Evolutionary conservation across 202 grass and related monocot genomes (phyloP), one percentile per base, ranked within the genome.

Genomic region (Setaria italica): DNA sequence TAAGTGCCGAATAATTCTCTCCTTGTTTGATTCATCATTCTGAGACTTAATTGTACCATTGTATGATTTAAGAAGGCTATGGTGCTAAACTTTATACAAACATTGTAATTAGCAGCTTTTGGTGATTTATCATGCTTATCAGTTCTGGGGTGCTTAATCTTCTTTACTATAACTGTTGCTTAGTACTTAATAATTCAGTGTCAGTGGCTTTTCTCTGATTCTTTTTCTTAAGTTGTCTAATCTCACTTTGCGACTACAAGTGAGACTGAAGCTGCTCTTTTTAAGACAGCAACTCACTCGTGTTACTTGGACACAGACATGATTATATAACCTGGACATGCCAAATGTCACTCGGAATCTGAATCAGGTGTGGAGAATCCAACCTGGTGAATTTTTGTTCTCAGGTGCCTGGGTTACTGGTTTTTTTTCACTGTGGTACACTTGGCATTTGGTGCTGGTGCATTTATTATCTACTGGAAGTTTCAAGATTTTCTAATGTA

Each of bases 1-100:
- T 53, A 76, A 55, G 16, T 41, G 71, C 56, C 47, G 4, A 41
- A 78, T 63, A 7, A 21, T 85, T 79, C 48, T 89, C 21, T 50
- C 16, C 4, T 82, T 19, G 3, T n/a, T 48, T 72, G 17, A 70
- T 50, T 81, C 11, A 53, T 75, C 51, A 15, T 48, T 62, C 13
- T 57, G 55, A 57, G 7, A 37, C 14, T 80, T 58, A 76, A 41
- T 41, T 57, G 41, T 63, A 46, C 47, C 20, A 13, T 41, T 42
- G 63, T 68, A n/a, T 58, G 13, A 41, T 55, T 39, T 7, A 75
- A n/a, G 16, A 51, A 39, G 48, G 11, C 3, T 6, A 19, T 39
- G 20, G 19, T 76, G 4, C 49, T 76, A 57, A 57, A 76, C 12
- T n/a, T 57, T 39, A 16, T 8, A 41, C n/a, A 41, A 25, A 55